These are phyloP conservation scores for Coemansia aciculifera DNA, from an alignment of 192 early-diverging fungal genomes.

Conservation along the genomic window DNA sequence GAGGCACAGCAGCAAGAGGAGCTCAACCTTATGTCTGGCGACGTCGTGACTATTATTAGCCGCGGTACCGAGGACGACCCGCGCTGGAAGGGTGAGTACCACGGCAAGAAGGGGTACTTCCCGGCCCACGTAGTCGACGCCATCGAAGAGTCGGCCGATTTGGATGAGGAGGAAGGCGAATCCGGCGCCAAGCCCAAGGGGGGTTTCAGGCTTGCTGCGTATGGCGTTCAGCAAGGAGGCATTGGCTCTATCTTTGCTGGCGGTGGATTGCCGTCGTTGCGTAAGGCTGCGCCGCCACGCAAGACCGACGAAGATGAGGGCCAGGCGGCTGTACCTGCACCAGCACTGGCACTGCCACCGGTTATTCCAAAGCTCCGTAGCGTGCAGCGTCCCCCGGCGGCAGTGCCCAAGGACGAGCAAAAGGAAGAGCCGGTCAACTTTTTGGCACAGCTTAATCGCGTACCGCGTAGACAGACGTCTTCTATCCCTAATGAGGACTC, in stretches of 20 bases:
- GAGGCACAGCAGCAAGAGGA: slow-evolving; percentile 65
- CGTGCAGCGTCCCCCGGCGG: slow-evolving; percentile 32
- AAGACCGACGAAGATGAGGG: slow-evolving; percentile 24
- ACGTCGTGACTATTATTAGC: slow-evolving; percentile 69
- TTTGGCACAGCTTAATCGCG: slow-evolving; percentile 39
- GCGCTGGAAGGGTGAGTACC: slow-evolving; percentile 76
- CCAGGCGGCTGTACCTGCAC: slow-evolving; percentile 10
- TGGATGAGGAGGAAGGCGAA: slow-evolving; percentile 31
- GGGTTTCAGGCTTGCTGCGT: slow-evolving; percentile 68
- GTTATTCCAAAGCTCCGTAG: slow-evolving; percentile 52
- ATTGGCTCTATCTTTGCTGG: slow-evolving; percentile 74
- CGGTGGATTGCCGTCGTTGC: slow-evolving; percentile 65
- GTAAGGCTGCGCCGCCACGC: slow-evolving; percentile 56
- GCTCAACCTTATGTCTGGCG: slow-evolving; percentile 64
- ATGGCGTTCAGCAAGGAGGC: slow-evolving; percentile 78
- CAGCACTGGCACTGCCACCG: slow-evolving; percentile 17
- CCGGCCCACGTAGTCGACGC: slow-evolving; percentile 62
- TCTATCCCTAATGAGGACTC: slow-evolving; percentile 29
- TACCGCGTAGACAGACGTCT: slow-evolving; percentile 31
- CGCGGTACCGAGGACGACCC: slow-evolving; percentile 57
- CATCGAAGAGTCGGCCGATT: slow-evolving; percentile 36
- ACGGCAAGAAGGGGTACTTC: slow-evolving; percentile 75
- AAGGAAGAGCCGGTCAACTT: slow-evolving; percentile 41
- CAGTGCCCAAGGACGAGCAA: slow-evolving; percentile 24
- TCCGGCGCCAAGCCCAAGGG: slow-evolving; percentile 23